Percentiles rank a stretch among this genome's conserved stretches.
Conservation (phyloP, 768 basidiomycete genomes). For the Paxillus involutus region DNA sequence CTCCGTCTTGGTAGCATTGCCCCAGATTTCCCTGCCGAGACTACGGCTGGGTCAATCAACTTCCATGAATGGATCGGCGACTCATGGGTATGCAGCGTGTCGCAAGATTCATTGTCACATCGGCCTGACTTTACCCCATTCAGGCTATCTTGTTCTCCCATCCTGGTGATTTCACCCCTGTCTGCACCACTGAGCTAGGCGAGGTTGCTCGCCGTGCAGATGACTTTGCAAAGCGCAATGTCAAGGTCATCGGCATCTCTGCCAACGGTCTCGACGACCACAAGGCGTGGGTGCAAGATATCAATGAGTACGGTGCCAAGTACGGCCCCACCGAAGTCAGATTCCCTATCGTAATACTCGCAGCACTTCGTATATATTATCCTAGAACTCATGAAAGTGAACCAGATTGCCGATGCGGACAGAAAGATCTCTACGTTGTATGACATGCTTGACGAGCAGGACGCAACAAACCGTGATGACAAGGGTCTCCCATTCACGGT, state of each 20-base stretch:
- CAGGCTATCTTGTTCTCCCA: conserved; percentile 92
- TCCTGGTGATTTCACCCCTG: conserved; percentile 90
- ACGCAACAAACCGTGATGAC: conserved; percentile 82
- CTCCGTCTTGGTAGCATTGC: conserved; percentile 86
- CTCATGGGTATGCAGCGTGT: conserved; percentile 69
- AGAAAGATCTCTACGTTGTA: conserved; percentile 83
- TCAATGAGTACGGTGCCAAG: conserved; percentile 76
- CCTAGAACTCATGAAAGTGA: conserved; percentile 8
- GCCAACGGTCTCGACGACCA: conserved; percentile 89
- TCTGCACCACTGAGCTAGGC: conserved; percentile 96
- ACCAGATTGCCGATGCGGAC: conserved; percentile 88
- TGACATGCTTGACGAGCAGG: conserved; percentile 96
- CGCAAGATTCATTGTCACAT: background rate
- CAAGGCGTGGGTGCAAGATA: conserved; percentile 85
- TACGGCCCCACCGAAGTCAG: conserved; percentile 69
- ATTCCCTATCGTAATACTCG: conserved; percentile 79
- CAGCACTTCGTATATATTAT: background rate
- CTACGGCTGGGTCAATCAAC: conserved; percentile 82
- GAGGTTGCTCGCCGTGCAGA: conserved; percentile 86
- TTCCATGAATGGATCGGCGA: conserved; percentile 93
- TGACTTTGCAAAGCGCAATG: conserved; percentile 85
- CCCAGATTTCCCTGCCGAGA: conserved; percentile 90
- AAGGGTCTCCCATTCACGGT: conserved; percentile 96
- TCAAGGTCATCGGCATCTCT: conserved; percentile 92
- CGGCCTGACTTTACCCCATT: background rate